phyloP scores from a whole-genome alignment of 192 early-diverging fungal species.

The Backusella morwellensis region DNA sequence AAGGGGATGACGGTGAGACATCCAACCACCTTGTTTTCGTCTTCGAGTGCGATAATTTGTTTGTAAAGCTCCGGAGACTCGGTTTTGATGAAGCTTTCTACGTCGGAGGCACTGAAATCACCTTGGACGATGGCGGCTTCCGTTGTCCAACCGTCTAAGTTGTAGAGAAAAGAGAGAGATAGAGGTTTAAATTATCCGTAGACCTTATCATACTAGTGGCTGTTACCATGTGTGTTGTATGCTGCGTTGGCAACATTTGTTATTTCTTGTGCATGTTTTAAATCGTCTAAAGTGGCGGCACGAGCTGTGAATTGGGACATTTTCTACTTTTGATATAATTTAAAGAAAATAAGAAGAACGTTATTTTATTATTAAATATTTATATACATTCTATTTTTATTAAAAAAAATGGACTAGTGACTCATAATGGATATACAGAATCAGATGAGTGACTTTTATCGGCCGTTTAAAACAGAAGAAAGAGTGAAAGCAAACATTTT shows the following conservation, averaged over 20 bases:
- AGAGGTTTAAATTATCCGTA: too few species aligned
- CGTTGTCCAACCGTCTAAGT: constrained; percentile 11
- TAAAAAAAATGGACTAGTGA: background rate
- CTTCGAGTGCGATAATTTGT: background rate
- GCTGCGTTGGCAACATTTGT: background rate
- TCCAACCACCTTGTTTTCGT: background rate
- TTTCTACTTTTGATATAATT: background rate
- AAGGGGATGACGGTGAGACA: background rate
- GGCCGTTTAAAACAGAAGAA: background rate
- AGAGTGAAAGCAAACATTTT: background rate
- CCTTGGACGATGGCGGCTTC: background rate
- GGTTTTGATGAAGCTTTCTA: background rate
- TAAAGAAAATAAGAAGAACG: background rate
- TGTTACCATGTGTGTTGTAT: constrained; percentile 9
- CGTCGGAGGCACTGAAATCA: background rate
- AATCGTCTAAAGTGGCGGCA: background rate
- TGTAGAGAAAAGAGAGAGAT: too few species aligned
- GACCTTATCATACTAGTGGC: too few species aligned
- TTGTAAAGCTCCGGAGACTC: background rate
- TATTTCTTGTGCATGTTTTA: background rate
- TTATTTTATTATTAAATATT: background rate
- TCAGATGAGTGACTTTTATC: background rate
- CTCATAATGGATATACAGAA: background rate
- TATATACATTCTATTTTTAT: background rate
- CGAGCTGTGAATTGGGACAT: background rate